These are phyloP conservation scores for Colletotrichum sp. DNA, from an alignment of 2,329 filamentous ascomycete species.

Conservation along the genomic window DNA sequence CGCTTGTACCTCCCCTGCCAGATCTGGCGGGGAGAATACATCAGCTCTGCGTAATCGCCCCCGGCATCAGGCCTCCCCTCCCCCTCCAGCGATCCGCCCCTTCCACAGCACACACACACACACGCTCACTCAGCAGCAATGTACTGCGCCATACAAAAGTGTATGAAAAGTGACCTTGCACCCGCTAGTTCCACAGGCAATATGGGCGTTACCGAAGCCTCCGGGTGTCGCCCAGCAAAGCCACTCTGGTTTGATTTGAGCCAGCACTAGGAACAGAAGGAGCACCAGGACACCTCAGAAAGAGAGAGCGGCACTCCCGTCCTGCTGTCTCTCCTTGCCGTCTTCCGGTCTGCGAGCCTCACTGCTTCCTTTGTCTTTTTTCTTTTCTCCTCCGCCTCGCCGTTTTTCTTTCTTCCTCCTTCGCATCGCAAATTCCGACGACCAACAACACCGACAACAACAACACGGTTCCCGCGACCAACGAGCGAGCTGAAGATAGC, in stretches of 20 bases:
- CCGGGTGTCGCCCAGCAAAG: background rate
- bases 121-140: background rate
- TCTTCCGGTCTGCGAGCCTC: background rate
- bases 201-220: constrained; percentile 17
- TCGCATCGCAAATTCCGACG: background rate
- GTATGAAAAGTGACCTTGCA: background rate
- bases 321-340: constrained; percentile 3
- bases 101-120: background rate
- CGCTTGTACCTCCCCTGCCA: background rate
- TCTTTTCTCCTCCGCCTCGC: background rate
- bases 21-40: background rate
- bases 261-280: background rate
- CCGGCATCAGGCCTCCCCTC: background rate
- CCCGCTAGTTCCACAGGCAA: background rate
- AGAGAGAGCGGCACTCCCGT: background rate
- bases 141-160: background rate
- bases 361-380: background rate
- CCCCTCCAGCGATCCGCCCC: background rate
- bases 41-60: background rate
- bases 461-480: background rate
- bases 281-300: background rate
- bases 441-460: background rate
- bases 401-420: background rate
- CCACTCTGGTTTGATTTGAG: background rate
- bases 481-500: background rate